These are phyloP conservation scores for Salix suchowensis DNA, from an alignment of 345 rosid genomes.

Conservation along the genomic window DNA sequence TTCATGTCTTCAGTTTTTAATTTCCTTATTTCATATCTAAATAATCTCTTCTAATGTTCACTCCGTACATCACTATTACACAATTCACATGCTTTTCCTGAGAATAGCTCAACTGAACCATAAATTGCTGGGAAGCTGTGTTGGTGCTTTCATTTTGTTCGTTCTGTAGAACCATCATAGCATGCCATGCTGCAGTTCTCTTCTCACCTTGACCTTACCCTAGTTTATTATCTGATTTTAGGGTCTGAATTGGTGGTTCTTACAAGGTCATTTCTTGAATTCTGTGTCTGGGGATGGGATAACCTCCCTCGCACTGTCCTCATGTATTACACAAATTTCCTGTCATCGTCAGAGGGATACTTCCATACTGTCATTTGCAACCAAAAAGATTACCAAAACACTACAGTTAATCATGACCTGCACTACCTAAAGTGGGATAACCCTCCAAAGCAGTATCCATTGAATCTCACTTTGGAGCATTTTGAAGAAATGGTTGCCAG, in stretches of 20 bases:
- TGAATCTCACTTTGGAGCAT: constrained; percentile 50
- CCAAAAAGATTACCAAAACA: constrained; percentile 86
- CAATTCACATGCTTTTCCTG: neutral
- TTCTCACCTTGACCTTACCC: neutral
- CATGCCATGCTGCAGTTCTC: neutral
- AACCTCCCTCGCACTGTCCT: constrained; percentile 88
- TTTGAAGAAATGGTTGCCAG: constrained; percentile 69
- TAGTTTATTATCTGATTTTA: constrained; percentile 16
- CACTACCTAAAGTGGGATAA: constrained; percentile 75
- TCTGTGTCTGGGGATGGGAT: constrained; percentile 95
- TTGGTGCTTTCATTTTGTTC: neutral
- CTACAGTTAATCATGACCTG: constrained; percentile 75
- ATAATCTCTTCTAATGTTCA: neutral
- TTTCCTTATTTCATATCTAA: neutral
- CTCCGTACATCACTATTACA: neutral
- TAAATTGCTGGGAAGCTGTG: neutral
- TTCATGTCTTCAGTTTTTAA: neutral
- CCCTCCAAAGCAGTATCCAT: constrained; percentile 63
- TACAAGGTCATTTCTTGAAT: constrained; percentile 78
- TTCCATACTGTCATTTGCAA: constrained; percentile 91
- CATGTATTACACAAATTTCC: constrained; percentile 87
- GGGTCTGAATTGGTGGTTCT: constrained; percentile 77
- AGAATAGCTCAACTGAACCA: neutral
- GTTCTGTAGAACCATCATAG: neutral
- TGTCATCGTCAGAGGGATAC: constrained; percentile 77